Conservation (phyloP, 1,139 yeast genomes). For the Pichia sp. region DNA sequence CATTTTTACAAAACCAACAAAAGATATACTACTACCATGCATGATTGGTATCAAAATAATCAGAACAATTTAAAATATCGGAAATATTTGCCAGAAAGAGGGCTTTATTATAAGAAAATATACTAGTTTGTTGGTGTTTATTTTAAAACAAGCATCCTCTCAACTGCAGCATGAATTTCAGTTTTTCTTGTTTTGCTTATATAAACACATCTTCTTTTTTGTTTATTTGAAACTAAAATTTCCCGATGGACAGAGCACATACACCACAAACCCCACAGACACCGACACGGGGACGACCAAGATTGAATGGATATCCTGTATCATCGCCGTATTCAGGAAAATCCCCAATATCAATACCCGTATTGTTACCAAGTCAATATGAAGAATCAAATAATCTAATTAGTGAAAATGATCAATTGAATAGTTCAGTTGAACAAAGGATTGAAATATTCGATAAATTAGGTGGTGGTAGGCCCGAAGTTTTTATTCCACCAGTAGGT, state of each 20-base stretch:
- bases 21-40: not conserved
- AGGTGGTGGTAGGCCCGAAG: not conserved
- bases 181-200: not conserved
- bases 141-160: not conserved
- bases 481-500: conserved; percentile 11
- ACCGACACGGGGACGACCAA: not conserved
- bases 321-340: conserved; percentile 17
- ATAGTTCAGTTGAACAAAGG: not conserved
- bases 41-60: not conserved
- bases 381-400: not conserved
- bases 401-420: not conserved
- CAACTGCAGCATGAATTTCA: not conserved
- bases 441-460: conserved; percentile 9
- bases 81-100: not conserved
- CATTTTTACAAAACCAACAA: too few relatives aligned
- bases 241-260: not conserved
- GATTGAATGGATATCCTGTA: conserved; percentile 1
- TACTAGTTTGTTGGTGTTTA: too few relatives aligned
- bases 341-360: conserved; percentile 14
- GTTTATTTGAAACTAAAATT: not conserved
- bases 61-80: too few relatives aligned
- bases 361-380: conserved; percentile 6
- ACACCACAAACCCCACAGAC: not conserved
- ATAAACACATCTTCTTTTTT: not conserved
- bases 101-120: too few relatives aligned